Evolutionary conservation across 805 yeast species (phyloP).

Genomic region (Sungouiozyma ichnusensis): DNA sequence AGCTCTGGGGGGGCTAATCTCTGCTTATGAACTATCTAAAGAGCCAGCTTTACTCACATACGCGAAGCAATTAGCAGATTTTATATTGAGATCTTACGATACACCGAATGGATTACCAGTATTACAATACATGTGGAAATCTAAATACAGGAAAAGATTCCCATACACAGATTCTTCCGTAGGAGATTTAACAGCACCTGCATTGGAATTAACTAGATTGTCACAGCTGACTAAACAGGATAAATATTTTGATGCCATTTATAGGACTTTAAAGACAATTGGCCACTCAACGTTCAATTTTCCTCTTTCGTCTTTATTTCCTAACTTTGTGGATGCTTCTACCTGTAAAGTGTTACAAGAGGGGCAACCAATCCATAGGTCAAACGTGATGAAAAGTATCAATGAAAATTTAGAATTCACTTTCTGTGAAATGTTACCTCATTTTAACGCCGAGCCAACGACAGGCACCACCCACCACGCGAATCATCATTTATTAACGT

Average conservation of each 20-base stretch:
- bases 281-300: constrained; percentile 28
- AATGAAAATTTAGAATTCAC: constrained; percentile 21
- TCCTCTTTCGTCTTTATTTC: constrained; percentile 34
- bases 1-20: constrained; percentile 41
- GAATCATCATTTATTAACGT: constrained; percentile 6
- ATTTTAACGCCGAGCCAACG: constrained; percentile 2
- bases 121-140: constrained; percentile 35
- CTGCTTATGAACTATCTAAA: constrained; percentile 41
- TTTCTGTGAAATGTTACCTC: constrained; percentile 27
- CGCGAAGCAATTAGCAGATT: constrained; percentile 38
- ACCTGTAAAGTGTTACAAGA: constrained; percentile 34
- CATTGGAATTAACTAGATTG: constrained; percentile 43
- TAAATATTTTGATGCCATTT: constrained; percentile 40
- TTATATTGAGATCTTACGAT: constrained; percentile 45
- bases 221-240: constrained; percentile 41
- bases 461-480: neutral
- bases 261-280: constrained; percentile 33
- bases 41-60: constrained; percentile 27
- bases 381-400: constrained; percentile 32
- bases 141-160: constrained; percentile 28
- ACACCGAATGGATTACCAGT: constrained; percentile 49
- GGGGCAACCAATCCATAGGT: constrained; percentile 28
- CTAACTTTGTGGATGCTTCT: constrained; percentile 38
- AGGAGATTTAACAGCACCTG: constrained; percentile 41
- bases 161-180: constrained; percentile 30